Evolutionary conservation across 495 filamentous ascomycete species (phyloP).

Genomic region (Neurospora tetrasperma): DNA sequence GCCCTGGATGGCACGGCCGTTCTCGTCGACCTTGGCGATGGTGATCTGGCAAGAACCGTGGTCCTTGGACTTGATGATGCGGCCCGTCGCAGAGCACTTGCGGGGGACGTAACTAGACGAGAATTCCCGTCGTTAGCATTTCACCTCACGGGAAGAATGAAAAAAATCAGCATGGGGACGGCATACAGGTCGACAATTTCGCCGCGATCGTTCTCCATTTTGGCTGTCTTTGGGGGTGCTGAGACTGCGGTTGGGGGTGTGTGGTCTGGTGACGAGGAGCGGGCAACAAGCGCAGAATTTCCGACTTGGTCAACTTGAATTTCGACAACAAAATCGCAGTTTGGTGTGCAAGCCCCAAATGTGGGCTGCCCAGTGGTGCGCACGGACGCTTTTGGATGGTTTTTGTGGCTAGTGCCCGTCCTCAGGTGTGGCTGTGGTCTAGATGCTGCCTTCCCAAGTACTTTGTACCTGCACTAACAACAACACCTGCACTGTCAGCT

Average conservation of each 20-base stretch:
- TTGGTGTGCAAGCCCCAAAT: conserved; percentile 20
- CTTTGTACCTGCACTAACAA: not conserved
- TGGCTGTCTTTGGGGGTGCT: conserved; percentile 22
- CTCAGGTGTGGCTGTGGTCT: not conserved
- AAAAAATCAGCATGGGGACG: conserved; percentile 18
- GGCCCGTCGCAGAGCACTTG: conserved; percentile 92
- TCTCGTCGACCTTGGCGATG: conserved; percentile 93
- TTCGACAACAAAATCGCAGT: conserved; percentile 15
- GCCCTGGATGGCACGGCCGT: conserved; percentile 82
- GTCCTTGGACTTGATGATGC: conserved; percentile 99
- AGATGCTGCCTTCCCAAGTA: not conserved
- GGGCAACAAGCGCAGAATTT: conserved; percentile 20
- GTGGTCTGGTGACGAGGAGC: conserved; percentile 19
- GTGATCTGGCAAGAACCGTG: conserved; percentile 89
- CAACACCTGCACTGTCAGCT: conserved; percentile 15
- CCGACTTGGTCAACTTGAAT: conserved; percentile 13
- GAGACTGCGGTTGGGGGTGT: conserved; percentile 17
- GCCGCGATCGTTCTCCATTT: conserved; percentile 47
- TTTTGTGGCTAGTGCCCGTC: not conserved
- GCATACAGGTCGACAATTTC: conserved; percentile 95
- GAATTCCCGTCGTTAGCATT: not conserved
- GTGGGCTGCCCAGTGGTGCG: conserved; percentile 8
- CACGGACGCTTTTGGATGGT: conserved; percentile 2
- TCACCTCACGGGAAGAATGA: not conserved
- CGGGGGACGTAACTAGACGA: conserved; percentile 84